Evolutionary conservation across 257 asterid species (phyloP).

Genomic region (Dorcoceras hygrometricum): DNA sequence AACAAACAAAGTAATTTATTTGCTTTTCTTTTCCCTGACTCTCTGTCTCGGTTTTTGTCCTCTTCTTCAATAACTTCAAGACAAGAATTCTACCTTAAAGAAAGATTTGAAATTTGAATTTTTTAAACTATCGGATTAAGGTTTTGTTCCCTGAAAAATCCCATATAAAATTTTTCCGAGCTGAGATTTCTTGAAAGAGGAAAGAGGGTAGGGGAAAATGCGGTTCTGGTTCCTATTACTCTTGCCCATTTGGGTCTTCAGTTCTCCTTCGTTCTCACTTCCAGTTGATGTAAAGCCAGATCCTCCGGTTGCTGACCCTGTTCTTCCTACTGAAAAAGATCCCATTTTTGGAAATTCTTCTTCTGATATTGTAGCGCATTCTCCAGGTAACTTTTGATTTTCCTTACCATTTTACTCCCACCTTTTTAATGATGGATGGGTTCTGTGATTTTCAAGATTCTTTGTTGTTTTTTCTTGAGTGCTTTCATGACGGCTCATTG

Average conservation of each 20-base stretch:
- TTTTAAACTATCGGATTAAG: neutral
- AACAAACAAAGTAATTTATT: conserved; percentile 10
- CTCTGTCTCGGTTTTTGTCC: conserved; percentile 28
- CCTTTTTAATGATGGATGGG: neutral
- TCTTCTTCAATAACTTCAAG: conserved; percentile 15
- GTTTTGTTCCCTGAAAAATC: too few relatives aligned
- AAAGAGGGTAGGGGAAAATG: conserved; percentile 15
- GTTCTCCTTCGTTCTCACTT: conserved; percentile 34
- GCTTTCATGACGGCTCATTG: neutral
- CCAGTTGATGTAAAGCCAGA: conserved; percentile 37
- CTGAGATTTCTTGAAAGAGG: conserved; percentile 1
- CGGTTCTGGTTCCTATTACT: conserved; percentile 33
- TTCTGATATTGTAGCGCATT: conserved; percentile 32
- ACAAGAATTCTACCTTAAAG: neutral
- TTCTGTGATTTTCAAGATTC: conserved; percentile 12
- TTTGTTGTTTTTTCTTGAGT: conserved; percentile 15
- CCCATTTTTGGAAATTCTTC: conserved; percentile 39
- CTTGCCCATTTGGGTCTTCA: conserved; percentile 34
- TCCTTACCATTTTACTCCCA: neutral
- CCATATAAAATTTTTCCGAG: neutral
- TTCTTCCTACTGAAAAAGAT: conserved; percentile 48
- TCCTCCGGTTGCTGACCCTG: conserved; percentile 50
- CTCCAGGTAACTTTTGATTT: conserved; percentile 47
- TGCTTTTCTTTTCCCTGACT: neutral
- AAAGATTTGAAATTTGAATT: neutral